Evolutionary conservation across 768 basidiomycete species (phyloP), one percentile per base, ranked within the genome.

Genomic region (Lentinus brumalis): DNA sequence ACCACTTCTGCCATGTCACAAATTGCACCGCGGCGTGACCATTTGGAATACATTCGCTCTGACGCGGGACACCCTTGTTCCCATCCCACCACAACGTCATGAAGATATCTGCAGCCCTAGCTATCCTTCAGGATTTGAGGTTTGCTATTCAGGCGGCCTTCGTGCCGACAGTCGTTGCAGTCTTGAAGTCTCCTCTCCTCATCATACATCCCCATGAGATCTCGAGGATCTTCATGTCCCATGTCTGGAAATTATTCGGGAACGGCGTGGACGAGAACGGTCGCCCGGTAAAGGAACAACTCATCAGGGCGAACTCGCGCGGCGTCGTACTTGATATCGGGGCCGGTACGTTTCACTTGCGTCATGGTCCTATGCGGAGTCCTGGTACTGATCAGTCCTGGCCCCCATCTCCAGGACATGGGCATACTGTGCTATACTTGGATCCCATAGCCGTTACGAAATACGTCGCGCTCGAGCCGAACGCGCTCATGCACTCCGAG

Each of bases 401-500:
- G 5, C 53, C 42, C 31, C 5, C 30, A 32, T 38, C 2, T 30
- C 31, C 39, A 89, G 89, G 86, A 0, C 77, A 83, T 58, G 90
- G 91, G 0, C 88, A 89, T 67, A 83, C 81, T 0, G 73, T 80
- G 12, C 77, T 76, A 32, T 91, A 92, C 66, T 80, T 93, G 26
- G 81, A 89, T 57, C 75, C 69, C 32, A 61, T 66, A 1, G 75
- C 73, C 31, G 86, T 91, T 18, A 80, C 82, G 1, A 83, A 77
- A 69, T 91, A 92, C 64, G 75, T 91, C 50, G 90, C 89, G 1
- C 70, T 92, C 5, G 90, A 92, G 66, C 90, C 91, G 6, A 92
- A 91, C 65, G 56, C 63, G 5, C 71, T 75, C 56, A 89, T 91
- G 88, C 88, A 91, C 67, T 57, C 74, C 5, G 68, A 76, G 16